A percentile compares a stretch with the other conserved stretches of the same genome.
phyloP scores from a whole-genome alignment of 768 basidiomycete species.

The Coprinopsis cinerea region DNA sequence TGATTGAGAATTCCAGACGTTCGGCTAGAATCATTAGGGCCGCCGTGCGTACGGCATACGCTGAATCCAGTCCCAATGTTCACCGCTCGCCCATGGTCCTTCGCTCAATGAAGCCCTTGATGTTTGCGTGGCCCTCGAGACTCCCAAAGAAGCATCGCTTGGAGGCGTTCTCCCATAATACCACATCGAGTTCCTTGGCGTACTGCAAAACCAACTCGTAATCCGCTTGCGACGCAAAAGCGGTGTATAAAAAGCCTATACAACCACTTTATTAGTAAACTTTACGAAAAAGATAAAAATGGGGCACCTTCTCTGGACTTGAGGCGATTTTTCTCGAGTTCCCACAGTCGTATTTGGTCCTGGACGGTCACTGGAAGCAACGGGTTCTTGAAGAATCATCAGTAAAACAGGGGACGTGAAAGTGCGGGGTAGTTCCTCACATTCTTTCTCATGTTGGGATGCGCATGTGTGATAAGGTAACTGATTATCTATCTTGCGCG shows the following conservation, averaged over 20 bases:
- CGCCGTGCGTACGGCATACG: constrained; percentile 3
- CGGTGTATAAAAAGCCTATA: constrained; percentile 82
- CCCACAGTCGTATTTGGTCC: constrained; percentile 97
- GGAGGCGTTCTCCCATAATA: constrained; percentile 73
- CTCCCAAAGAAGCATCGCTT: constrained; percentile 82
- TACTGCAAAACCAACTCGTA: constrained; percentile 85
- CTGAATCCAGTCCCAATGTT: not conserved
- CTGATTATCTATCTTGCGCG: constrained; percentile 72
- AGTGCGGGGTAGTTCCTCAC: constrained; percentile 30
- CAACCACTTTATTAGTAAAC: constrained; percentile 17
- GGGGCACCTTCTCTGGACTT: constrained; percentile 78
- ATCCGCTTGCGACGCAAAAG: constrained; percentile 81
- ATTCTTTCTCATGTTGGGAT: constrained; percentile 96
- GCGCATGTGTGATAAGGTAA: constrained; percentile 91
- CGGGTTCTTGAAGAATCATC: constrained; percentile 57
- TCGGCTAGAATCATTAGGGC: constrained; percentile 3
- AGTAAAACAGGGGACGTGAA: constrained; percentile 18
- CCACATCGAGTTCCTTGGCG: constrained; percentile 74
- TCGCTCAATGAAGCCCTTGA: constrained; percentile 76
- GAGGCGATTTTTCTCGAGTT: constrained; percentile 88
- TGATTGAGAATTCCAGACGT: not conserved
- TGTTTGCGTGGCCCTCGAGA: constrained; percentile 70
- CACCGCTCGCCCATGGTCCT: constrained; percentile 27
- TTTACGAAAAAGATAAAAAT: constrained; percentile 16
- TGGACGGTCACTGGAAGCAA: constrained; percentile 95